Evolutionary conservation across 2,329 filamentous ascomycete genomes (phyloP).

Genomic region (Aspergillus texensis): DNA sequence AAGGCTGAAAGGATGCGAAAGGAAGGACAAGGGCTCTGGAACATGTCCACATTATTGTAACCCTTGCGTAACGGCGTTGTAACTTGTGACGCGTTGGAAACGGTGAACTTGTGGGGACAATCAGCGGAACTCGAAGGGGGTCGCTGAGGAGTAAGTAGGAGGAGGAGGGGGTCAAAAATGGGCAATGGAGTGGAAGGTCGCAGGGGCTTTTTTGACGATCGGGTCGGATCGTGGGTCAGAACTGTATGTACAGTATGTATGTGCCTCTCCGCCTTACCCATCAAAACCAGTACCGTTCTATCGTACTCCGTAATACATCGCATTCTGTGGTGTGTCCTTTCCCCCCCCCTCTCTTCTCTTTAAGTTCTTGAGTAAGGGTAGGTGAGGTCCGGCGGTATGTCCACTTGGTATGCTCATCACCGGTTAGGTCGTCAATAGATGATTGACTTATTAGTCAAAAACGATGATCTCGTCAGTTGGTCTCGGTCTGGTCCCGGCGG

Average conservation of each 20-base stretch:
- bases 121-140: constrained; percentile 6
- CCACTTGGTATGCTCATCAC: constrained; percentile 1
- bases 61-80: constrained; percentile 28
- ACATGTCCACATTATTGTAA: constrained; percentile 18
- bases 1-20: constrained; percentile 3
- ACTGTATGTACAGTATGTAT: not conserved
- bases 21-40: constrained; percentile 3
- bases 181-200: constrained; percentile 9
- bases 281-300: not conserved
- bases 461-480: not conserved
- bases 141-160: not conserved
- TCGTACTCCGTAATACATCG: not conserved
- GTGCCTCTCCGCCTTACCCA: not conserved
- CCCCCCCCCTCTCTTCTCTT: not conserved
- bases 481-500: not conserved
- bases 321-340: not conserved
- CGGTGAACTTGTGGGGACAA: constrained; percentile 29
- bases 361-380: not conserved
- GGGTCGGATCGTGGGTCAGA: constrained; percentile 19
- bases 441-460: not conserved
- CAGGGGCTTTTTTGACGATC: constrained; percentile 19
- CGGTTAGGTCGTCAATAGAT: not conserved
- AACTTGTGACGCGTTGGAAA: constrained; percentile 28
- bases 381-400: not conserved
- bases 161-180: not conserved